phyloP scores from a whole-genome alignment of 1,139 yeast species.

The Candida sp. region DNA sequence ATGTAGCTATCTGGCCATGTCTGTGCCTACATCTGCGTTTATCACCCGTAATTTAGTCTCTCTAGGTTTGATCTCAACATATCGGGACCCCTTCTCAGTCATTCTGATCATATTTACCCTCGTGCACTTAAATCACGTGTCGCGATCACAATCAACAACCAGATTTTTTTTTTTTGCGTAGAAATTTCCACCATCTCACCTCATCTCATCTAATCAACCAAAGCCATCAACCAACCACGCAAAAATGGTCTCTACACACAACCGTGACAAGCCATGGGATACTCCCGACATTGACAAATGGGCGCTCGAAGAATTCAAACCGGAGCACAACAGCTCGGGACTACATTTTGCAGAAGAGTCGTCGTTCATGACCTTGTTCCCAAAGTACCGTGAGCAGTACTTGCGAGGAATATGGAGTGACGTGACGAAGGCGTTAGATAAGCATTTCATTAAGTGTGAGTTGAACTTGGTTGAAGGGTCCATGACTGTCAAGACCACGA shows the following conservation, averaged over 20 bases:
- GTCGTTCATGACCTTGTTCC: constrained; percentile 92
- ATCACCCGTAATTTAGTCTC: too few relatives aligned
- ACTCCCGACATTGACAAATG: constrained; percentile 96
- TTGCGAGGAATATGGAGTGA: constrained; percentile 93
- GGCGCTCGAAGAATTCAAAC: constrained; percentile 86
- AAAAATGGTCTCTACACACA: constrained; percentile 87
- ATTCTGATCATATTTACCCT: too few relatives aligned
- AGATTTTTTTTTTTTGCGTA: too few relatives aligned
- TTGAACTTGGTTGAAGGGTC: constrained; percentile 95
- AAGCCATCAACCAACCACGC: not conserved
- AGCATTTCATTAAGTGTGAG: constrained; percentile 77
- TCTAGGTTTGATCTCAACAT: too few relatives aligned
- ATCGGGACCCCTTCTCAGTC: too few relatives aligned
- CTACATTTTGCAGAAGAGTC: constrained; percentile 92
- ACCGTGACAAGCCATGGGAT: constrained; percentile 98
- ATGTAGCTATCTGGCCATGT: too few relatives aligned
- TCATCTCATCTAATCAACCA: constrained; percentile 12
- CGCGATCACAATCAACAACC: too few relatives aligned
- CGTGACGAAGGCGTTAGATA: constrained; percentile 79
- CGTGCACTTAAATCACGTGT: too few relatives aligned
- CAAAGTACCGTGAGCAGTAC: constrained; percentile 94
- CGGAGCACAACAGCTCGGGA: constrained; percentile 88
- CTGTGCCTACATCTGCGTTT: too few relatives aligned
- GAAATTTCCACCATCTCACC: constrained; percentile 1
- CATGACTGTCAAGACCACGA: constrained; percentile 95